phyloP scores from a whole-genome alignment of 2,329 filamentous ascomycete genomes.

The Venturia pyrina region DNA sequence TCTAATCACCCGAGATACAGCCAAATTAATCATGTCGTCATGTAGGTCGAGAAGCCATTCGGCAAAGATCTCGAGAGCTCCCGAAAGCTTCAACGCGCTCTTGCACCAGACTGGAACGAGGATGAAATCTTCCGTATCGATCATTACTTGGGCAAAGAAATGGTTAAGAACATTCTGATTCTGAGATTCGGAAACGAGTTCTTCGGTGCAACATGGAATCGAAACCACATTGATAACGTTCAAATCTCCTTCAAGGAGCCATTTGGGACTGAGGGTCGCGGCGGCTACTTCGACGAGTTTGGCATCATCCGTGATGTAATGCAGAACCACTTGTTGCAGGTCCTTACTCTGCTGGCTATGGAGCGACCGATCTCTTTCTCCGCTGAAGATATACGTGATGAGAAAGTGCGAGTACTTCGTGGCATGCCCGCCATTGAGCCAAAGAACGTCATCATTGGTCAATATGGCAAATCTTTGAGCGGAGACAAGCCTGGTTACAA shows the following conservation, averaged over 20 bases:
- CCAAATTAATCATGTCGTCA: constrained; percentile 16
- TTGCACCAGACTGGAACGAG: constrained; percentile 97
- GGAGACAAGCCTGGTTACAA: constrained; percentile 96
- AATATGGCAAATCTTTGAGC: constrained; percentile 93
- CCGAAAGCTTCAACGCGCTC: constrained; percentile 83
- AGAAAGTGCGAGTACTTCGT: constrained; percentile 85
- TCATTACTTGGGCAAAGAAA: constrained; percentile 98
- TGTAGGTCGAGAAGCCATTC: constrained; percentile 95
- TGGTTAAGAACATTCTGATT: constrained; percentile 99
- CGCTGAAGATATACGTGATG: constrained; percentile 93
- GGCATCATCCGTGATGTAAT: constrained; percentile 99
- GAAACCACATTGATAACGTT: constrained; percentile 97
- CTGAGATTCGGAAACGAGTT: constrained; percentile 98
- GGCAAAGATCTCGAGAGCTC: constrained; percentile 95
- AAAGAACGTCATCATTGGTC: constrained; percentile 99
- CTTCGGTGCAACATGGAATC: constrained; percentile 97
- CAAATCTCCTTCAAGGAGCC: constrained; percentile 99
- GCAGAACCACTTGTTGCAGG: constrained; percentile 98
- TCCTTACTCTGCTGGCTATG: constrained; percentile 93
- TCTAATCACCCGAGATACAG: not conserved
- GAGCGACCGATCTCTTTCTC: constrained; percentile 98
- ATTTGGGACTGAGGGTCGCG: constrained; percentile 94
- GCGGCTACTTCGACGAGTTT: constrained; percentile 98
- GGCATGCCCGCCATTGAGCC: constrained; percentile 91
- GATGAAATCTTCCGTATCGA: constrained; percentile 99